Evolutionary conservation across 2,329 filamentous ascomycete genomes (phyloP).

Genomic region (Hypoxylon rubiginosum): DNA sequence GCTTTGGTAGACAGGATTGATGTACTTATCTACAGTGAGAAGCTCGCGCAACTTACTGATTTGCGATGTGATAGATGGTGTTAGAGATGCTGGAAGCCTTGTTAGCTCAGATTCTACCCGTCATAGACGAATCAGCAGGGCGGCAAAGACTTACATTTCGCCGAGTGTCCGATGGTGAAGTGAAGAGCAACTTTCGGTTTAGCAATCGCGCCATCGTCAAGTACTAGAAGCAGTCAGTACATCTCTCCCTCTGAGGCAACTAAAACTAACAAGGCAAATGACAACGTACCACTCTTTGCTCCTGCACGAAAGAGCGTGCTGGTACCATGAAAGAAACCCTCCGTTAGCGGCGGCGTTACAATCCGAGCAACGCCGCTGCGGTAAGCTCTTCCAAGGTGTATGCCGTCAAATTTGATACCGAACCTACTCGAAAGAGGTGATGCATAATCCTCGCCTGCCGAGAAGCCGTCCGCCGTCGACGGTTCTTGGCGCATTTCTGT

Average conservation of each 20-base stretch:
- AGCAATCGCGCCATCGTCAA: constrained; percentile 39
- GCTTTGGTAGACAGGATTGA: constrained; percentile 37
- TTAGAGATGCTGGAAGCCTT: constrained; percentile 22
- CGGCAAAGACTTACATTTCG: constrained; percentile 27
- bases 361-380: constrained; percentile 36
- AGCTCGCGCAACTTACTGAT: constrained; percentile 37
- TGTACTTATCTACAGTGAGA: constrained; percentile 31
- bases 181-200: constrained; percentile 31
- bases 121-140: neutral
- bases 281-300: constrained; percentile 36
- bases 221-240: constrained; percentile 22
- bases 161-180: constrained; percentile 39
- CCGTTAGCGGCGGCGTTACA: constrained; percentile 36
- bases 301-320: constrained; percentile 38
- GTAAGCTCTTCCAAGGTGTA: constrained; percentile 37
- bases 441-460: constrained; percentile 31
- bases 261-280: neutral
- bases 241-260: neutral
- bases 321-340: constrained; percentile 39
- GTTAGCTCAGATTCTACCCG: neutral
- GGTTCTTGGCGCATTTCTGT: constrained; percentile 39
- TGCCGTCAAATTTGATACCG: constrained; percentile 40
- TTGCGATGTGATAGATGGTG: constrained; percentile 40
- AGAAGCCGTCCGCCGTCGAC: constrained; percentile 36
- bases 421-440: constrained; percentile 29